Evolutionary conservation across 75 land plant species (phyloP), one percentile per base, ranked within the genome.

Genomic region (Chamaecyparis obtusa): DNA sequence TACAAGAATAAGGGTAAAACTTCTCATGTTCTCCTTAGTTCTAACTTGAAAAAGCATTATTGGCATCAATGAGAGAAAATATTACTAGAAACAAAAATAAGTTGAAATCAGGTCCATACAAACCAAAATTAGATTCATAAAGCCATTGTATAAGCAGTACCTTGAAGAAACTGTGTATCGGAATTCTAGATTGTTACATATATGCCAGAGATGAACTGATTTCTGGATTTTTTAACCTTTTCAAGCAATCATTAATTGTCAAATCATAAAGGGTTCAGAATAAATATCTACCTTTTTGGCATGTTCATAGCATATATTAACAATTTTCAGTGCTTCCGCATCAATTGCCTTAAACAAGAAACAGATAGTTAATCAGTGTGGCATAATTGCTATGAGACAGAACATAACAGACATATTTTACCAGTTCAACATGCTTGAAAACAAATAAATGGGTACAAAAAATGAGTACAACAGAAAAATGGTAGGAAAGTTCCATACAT

Each of bases 331-430:
- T 51, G 98, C 98, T 87, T 97, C 98, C 51, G 85, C 77, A 90
- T 97, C 99, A 88, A 97, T 95, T 10, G 93, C 96, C 99, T 97
- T 92, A 33, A 84, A 37, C 35, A 86, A 24, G 19, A n/a, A 46
- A 81, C 21, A 32, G 10, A 81, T 81, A 8, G 11, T 81, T 46
- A 81, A 41, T 27, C 27, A 81, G 30, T 46, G 83, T n/a, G 9
- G 41, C 51, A 81, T 4, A 81, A 27, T 39, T 44, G 43, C 1
- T 43, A 36, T 79, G 48, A 79, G 1, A 5, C 82, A 79, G 17
- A 79, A 41, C 44, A n/a, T 80, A 80, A 44, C 15, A 81, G 83
- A 14, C 33, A 46, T 46, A 44, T 46, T 48, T 48, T 81, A 46
- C 51, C 46, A 81, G 37, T 32, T 81, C 51, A 27, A 81, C 14